A percentile compares a stretch with the other conserved stretches of the same genome.
These are phyloP conservation scores for Eragrostis nindensis DNA, from an alignment of 176 grass and related monocot species.

Conservation along the genomic window DNA sequence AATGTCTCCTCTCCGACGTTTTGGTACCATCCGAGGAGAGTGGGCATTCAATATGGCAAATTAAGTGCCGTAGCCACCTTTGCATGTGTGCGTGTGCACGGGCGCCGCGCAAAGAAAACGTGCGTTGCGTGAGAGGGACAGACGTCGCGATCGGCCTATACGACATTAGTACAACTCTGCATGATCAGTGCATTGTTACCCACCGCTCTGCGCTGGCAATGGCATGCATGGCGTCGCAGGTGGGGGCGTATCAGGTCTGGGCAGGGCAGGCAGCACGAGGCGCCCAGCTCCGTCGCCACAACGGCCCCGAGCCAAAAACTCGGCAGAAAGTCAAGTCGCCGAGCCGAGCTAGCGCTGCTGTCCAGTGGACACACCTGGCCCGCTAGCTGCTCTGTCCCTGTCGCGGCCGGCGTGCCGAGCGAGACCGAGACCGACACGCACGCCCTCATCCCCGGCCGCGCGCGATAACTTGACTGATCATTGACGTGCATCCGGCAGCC, in stretches of 20 bases:
- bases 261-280: too few relatives aligned
- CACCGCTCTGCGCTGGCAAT: background rate
- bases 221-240: too few relatives aligned
- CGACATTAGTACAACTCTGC: too few relatives aligned
- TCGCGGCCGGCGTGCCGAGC: background rate
- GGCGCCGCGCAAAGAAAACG: conserved; percentile 12
- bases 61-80: conserved; percentile 1
- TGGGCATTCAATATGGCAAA: background rate
- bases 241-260: too few relatives aligned
- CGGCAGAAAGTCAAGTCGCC: too few relatives aligned
- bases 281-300: too few relatives aligned
- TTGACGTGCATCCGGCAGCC: background rate
- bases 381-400: background rate
- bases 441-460: background rate
- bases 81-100: background rate
- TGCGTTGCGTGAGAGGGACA: background rate
- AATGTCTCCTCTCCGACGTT: background rate
- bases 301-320: too few relatives aligned
- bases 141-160: background rate
- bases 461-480: background rate
- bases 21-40: background rate
- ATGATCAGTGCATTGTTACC: background rate
- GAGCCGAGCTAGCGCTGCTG: too few relatives aligned
- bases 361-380: too few relatives aligned
- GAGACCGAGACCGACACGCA: too few relatives aligned